Percentiles rank a stretch among this genome's conserved stretches.
These are phyloP conservation scores for Crithidia mellificae DNA, from an alignment of 208 protist genomes.

Conservation along the genomic window DNA sequence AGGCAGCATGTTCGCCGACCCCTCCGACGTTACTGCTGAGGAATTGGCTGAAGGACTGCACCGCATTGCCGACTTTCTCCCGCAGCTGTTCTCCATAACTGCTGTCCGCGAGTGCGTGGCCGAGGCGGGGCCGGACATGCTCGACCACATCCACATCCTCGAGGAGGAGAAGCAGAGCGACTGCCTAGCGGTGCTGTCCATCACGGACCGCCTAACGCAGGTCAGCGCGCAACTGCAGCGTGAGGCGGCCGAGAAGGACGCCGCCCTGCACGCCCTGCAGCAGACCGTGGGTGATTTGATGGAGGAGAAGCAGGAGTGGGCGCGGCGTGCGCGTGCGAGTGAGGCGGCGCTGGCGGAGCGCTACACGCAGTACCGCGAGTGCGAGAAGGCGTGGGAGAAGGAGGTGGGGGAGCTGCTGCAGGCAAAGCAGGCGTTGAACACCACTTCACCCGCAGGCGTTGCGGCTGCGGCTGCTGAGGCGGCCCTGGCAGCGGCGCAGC, in stretches of 20 bases:
- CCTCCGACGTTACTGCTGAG: slow-evolving; percentile 3
- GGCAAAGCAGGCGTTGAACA: not conserved
- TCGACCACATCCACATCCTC: slow-evolving; percentile 21
- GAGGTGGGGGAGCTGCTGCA: slow-evolving; percentile 21
- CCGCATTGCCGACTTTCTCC: slow-evolving; percentile 22
- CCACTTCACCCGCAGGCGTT: not conserved
- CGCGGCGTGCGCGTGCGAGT: slow-evolving; percentile 22
- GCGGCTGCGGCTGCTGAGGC: not conserved
- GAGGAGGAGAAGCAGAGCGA: slow-evolving; percentile 30
- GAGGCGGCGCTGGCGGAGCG: slow-evolving; percentile 29
- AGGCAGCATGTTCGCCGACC: not conserved
- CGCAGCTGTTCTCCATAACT: slow-evolving; percentile 13
- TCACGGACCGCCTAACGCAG: slow-evolving; percentile 22
- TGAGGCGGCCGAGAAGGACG: slow-evolving; percentile 25
- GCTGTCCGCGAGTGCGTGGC: slow-evolving; percentile 4
- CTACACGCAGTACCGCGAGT: slow-evolving; percentile 22
- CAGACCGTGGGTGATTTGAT: slow-evolving; percentile 16
- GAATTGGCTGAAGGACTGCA: slow-evolving; percentile 11
- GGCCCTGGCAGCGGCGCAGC: not conserved
- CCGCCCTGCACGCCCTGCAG: slow-evolving; percentile 9
- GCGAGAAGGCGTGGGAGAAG: slow-evolving; percentile 24
- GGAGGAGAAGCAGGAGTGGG: slow-evolving; percentile 30
- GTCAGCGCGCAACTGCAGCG: slow-evolving; percentile 11
- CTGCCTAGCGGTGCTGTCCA: slow-evolving; percentile 23
- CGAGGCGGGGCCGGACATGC: slow-evolving; percentile 12